These are phyloP conservation scores for Lolium perenne DNA, from an alignment of 176 grass and related monocot species.

Conservation along the genomic window DNA sequence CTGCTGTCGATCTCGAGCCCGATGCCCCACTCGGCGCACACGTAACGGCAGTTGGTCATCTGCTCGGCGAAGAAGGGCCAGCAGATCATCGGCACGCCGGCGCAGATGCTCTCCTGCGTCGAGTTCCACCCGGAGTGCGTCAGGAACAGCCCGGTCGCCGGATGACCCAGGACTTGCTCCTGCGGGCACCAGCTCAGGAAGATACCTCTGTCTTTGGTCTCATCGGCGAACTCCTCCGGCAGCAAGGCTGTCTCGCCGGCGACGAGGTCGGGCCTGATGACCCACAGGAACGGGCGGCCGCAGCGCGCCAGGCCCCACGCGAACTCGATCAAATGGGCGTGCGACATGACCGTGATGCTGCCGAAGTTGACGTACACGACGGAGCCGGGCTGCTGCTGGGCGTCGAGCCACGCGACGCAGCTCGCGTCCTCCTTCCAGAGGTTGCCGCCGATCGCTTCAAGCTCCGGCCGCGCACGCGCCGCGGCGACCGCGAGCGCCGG, in stretches of 20 bases:
- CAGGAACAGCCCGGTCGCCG: conserved; percentile 41
- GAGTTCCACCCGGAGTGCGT: conserved; percentile 75
- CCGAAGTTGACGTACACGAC: conserved; percentile 93
- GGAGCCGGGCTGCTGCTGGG: conserved; percentile 20
- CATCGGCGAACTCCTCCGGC: conserved; percentile 37
- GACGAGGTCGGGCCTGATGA: conserved; percentile 57
- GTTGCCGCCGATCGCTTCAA: conserved; percentile 41
- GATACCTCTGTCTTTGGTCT: conserved; percentile 44
- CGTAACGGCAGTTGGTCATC: conserved; percentile 54
- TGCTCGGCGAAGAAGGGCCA: conserved; percentile 89
- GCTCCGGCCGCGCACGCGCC: neutral
- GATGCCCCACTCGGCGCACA: conserved; percentile 54
- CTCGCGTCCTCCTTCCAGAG: conserved; percentile 72
- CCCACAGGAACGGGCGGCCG: conserved; percentile 59
- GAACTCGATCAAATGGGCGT: conserved; percentile 11
- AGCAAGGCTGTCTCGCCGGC: conserved; percentile 38
- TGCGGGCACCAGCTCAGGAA: conserved; percentile 67
- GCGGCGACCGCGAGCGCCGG: conserved; percentile 12
- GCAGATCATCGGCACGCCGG: conserved; percentile 66
- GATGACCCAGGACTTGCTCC: conserved; percentile 54
- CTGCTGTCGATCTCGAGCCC: conserved; percentile 62
- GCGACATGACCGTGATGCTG: conserved; percentile 71
- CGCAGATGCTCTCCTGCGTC: conserved; percentile 49
- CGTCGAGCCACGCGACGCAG: conserved; percentile 65
- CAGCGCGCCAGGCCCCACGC: conserved; percentile 39